These are phyloP conservation scores for Lenwebbia sp. DNA, from an alignment of 345 rosid species.

Conservation along the genomic window DNA sequence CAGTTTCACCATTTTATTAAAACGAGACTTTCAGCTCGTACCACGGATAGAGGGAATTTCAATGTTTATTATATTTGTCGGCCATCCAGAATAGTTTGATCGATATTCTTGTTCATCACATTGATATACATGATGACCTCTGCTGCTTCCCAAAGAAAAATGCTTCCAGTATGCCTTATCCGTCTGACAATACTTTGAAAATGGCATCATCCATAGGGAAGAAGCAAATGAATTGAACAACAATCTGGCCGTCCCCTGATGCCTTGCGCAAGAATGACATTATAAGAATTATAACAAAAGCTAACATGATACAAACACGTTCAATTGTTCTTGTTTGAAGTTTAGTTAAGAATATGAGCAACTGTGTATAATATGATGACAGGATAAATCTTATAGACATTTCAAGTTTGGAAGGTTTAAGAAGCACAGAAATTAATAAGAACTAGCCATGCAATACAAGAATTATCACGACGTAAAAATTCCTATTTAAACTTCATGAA, in stretches of 20 bases:
- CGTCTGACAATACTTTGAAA: constrained; percentile 75
- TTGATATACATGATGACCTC: constrained; percentile 45
- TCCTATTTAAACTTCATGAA: neutral
- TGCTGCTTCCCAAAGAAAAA: constrained; percentile 48
- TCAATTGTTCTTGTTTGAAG: neutral
- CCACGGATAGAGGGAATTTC: constrained; percentile 82
- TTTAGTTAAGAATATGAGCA: neutral
- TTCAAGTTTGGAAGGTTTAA: neutral
- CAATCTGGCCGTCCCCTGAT: constrained; percentile 94
- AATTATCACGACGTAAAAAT: neutral
- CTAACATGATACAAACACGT: neutral
- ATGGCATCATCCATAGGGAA: constrained; percentile 85
- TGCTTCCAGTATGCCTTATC: constrained; percentile 66
- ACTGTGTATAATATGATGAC: neutral
- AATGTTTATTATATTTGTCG: constrained; percentile 83
- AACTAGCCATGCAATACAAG: neutral
- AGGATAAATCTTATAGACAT: neutral
- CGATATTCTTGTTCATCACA: constrained; percentile 73
- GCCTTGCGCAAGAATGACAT: constrained; percentile 46
- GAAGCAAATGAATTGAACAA: constrained; percentile 86
- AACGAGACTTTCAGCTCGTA: constrained; percentile 15
- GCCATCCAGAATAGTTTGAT: constrained; percentile 90
- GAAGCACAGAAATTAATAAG: neutral
- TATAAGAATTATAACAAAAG: constrained; percentile 15
- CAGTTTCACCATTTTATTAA: neutral